Evolutionary conservation across 345 rosid genomes (phyloP), one percentile per base, ranked within the genome.

Genomic region (Linum lewisii): DNA sequence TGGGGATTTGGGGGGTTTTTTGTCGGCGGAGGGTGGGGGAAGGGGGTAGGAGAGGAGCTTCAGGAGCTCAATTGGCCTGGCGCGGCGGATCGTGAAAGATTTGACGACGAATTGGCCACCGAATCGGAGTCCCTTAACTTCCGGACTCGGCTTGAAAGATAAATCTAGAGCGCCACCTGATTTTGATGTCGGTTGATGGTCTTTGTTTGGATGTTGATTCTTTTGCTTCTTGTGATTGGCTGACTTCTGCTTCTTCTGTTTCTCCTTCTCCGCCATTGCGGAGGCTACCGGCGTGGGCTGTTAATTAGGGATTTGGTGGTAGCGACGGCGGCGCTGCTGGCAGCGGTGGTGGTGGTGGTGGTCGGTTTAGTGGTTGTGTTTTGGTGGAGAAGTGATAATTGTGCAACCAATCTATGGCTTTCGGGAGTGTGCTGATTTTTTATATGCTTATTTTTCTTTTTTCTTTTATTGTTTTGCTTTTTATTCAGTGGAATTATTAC

Each of bases 101-200:
- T 85, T 93, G 15, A 93, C 91, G 4, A 93, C 75, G 71, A 93
- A 81, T 25, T 93, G 99, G 58, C 91, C 94, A 2, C 95, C 99
- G 66, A 89, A 89, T 15, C 79, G 81, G 47, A 93, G 82, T 5
- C 99, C 99, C 59, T 89, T 89, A 0, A 89, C 95, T 51, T 89
- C 99, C 42, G 94, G 70, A 49, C 75, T 55, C 0, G 91, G 88
- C 63, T 83, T 93, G 82, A 93, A 93, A 0, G 95, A 38, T 54
- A 84, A 74, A 60, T 88, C 91, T 9, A 21, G 24, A 0, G 54
- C 21, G 54, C 19, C 21, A 8, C 34, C 34, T 52, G 56, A 21
- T 19, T 13, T 10, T 52, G 90, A 67, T 0, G 97, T 14, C 42
- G 82, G 63, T 67, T 76, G 56, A 65, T 37, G 25, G 78, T 70